Base-by-base conservation (phyloP, 768 basidiomycete genomes). In the Podaxis pistillaris region DNA sequence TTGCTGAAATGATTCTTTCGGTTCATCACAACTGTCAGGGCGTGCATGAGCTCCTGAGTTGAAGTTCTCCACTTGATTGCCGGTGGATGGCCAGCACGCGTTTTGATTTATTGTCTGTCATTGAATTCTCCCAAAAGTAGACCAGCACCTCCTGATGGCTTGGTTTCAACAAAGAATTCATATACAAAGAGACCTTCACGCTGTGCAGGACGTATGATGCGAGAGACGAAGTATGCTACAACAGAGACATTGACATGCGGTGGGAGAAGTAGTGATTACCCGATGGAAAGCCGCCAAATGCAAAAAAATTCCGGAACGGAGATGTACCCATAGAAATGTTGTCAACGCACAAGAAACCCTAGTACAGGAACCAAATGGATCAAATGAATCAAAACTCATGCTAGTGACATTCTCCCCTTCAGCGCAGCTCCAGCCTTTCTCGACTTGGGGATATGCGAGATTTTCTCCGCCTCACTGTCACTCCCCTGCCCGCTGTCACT, bases 391-490 rank as follows among this genome's bases (percentile, higher is more conserved):
- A 22, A 50, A 60, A 46, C 38, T 36, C 50, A 59, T 26, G 33
- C 17, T n/a, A 59, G 15, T 22, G 61, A 50, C 24, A 6, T 56
- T 22, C 54, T 56, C 13, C 55, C 46, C 44, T 62, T 62, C 47
- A 65, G 9, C 17, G 56, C 41, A 8, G 56, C 72, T 1, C 86
- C 87, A 41, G 89, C 89, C 62, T 79, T 75, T 60, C 85, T 79
- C 11, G 76, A 76, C 64, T 72, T 77, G 33, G 89, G 89, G 61
- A 91, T 89, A 70, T 90, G 89, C n/a, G 82, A 86, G 47, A 63
- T 67, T 26, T 69, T 66, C 47, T 70, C 69, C 17, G 59, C 37
- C 36, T 67, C 68, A 44, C 66, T 72, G 44, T 75, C 81, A 78
- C 41, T 81, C 81, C 3, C 81, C 0, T 79, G 79, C n/a, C 79